Percentiles rank a stretch among this genome's conserved stretches.
These are phyloP conservation scores for Diplodia corticola DNA, from an alignment of 2,329 filamentous ascomycete genomes.

Conservation along the genomic window DNA sequence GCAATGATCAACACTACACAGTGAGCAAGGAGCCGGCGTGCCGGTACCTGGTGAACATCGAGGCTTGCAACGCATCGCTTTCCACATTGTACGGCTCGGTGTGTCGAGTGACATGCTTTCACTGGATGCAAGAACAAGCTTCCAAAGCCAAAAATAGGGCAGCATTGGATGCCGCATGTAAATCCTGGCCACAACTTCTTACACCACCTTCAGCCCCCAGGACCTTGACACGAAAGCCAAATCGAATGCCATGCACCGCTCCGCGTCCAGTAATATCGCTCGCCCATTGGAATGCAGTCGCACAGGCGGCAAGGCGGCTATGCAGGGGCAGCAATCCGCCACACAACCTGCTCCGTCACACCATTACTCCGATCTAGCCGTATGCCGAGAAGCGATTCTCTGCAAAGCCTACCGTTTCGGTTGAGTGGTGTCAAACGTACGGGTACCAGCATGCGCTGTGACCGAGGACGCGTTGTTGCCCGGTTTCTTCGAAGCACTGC, in stretches of 20 bases:
- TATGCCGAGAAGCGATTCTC: neutral
- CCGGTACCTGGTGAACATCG: no score
- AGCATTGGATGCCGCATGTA: neutral
- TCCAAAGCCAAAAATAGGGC: slow-evolving; percentile 5
- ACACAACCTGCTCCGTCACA: slow-evolving; percentile 4
- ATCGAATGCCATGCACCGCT: neutral
- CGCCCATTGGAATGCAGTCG: neutral
- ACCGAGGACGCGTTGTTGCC: neutral
- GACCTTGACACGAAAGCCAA: neutral
- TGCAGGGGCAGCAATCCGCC: slow-evolving; percentile 12
- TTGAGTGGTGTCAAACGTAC: neutral
- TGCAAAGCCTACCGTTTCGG: neutral
- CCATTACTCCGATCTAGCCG: neutral
- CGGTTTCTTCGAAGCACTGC: neutral
- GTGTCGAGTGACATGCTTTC: no score
- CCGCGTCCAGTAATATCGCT: neutral
- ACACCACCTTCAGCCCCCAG: neutral
- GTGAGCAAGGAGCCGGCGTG: no score
- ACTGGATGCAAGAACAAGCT: slow-evolving; percentile 1
- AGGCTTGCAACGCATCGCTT: no score
- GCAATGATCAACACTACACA: no score
- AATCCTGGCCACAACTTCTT: neutral
- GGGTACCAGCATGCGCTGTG: neutral
- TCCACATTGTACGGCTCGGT: no score
- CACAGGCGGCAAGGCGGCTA: slow-evolving; percentile 12